Evolutionary conservation across 345 rosid genomes (phyloP).

Genomic region (Carallia pectinifolia): DNA sequence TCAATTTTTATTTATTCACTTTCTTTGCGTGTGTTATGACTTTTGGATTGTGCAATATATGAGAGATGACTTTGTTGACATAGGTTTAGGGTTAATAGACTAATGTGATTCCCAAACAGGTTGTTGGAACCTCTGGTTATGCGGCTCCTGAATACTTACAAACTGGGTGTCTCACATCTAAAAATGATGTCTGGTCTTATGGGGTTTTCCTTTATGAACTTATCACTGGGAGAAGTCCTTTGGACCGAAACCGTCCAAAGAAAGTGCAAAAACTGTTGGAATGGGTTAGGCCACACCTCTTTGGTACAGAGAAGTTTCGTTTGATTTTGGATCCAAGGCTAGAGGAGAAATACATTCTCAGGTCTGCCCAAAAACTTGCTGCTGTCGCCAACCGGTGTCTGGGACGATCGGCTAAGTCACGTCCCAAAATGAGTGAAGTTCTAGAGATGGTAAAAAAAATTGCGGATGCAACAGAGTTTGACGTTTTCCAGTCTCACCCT

Average conservation of each 20-base stretch:
- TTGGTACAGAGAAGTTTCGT: slow-evolving; percentile 60
- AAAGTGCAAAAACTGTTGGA: slow-evolving; percentile 83
- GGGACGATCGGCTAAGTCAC: slow-evolving; percentile 51
- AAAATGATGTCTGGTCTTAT: slow-evolving; percentile 87
- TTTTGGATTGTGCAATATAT: neutral
- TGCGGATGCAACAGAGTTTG: slow-evolving; percentile 41
- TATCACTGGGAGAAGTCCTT: slow-evolving; percentile 83
- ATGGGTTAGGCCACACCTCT: slow-evolving; percentile 83
- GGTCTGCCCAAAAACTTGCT: slow-evolving; percentile 69
- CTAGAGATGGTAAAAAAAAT: slow-evolving; percentile 64
- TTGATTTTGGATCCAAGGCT: slow-evolving; percentile 82
- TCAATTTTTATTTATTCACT: no score
- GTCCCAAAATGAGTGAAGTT: slow-evolving; percentile 83
- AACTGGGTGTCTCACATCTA: slow-evolving; percentile 79
- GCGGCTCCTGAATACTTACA: slow-evolving; percentile 92
- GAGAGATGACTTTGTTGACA: neutral
- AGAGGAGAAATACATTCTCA: slow-evolving; percentile 62
- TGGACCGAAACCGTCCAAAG: slow-evolving; percentile 79
- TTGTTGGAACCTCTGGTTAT: slow-evolving; percentile 91
- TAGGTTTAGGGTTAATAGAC: neutral
- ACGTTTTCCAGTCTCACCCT: slow-evolving; percentile 30
- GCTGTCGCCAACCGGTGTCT: slow-evolving; percentile 79
- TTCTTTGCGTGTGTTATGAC: no score
- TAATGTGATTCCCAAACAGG: slow-evolving; percentile 37
- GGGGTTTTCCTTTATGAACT: slow-evolving; percentile 91